Evolutionary conservation across 1,284 basidiomycete genomes (phyloP).

Genomic region (Tranzscheliella williamsii): DNA sequence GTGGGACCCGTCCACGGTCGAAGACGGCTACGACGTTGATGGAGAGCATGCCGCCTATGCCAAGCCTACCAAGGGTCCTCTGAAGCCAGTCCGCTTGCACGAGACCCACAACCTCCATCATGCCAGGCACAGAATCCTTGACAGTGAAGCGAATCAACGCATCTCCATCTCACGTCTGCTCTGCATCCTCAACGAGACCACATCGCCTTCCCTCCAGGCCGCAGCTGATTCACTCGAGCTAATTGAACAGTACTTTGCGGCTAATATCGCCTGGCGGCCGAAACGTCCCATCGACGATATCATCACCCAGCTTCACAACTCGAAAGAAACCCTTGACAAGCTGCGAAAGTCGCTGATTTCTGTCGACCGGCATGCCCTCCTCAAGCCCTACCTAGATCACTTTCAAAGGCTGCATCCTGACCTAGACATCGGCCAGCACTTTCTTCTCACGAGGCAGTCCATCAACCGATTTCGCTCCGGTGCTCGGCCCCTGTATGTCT

Average conservation of each 20-base stretch:
- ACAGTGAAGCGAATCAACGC: slow-evolving; percentile 62
- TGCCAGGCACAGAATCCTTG: slow-evolving; percentile 62
- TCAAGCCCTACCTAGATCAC: slow-evolving; percentile 63
- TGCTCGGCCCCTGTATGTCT: slow-evolving; percentile 64
- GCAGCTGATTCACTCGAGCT: slow-evolving; percentile 60
- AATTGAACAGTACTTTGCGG: slow-evolving; percentile 47
- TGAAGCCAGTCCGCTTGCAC: slow-evolving; percentile 60
- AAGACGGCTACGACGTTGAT: slow-evolving; percentile 22
- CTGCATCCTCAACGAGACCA: slow-evolving; percentile 64
- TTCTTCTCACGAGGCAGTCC: slow-evolving; percentile 23
- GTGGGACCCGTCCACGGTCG: not conserved
- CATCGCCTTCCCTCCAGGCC: slow-evolving; percentile 60
- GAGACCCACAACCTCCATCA: slow-evolving; percentile 36
- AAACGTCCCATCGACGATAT: slow-evolving; percentile 46
- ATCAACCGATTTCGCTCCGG: slow-evolving; percentile 22
- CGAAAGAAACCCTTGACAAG: slow-evolving; percentile 60
- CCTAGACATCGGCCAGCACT: slow-evolving; percentile 21
- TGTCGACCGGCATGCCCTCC: slow-evolving; percentile 64
- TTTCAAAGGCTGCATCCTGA: slow-evolving; percentile 29
- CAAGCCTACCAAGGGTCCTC: slow-evolving; percentile 35
- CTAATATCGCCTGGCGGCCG: slow-evolving; percentile 52
- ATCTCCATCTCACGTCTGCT: slow-evolving; percentile 65
- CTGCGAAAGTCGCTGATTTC: slow-evolving; percentile 39
- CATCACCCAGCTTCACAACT: slow-evolving; percentile 42
- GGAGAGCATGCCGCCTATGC: slow-evolving; percentile 54